Base-by-base conservation (phyloP, 164 flowering plant genomes). In the Platanus orientalis region DNA sequence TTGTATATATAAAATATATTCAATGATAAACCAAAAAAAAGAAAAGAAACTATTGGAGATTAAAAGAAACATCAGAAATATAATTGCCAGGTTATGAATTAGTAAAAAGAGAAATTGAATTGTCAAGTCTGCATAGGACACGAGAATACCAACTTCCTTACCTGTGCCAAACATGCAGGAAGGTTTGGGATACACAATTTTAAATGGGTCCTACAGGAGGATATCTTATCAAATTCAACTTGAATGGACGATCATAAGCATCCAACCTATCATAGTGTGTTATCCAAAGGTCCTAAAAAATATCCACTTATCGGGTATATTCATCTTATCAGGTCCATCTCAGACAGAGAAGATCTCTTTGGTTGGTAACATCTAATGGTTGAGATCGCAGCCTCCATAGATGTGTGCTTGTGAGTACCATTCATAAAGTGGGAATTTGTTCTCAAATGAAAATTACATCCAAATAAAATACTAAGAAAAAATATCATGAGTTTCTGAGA, bases 1-100 rank as follows among this genome's bases (percentile, higher is more conserved):
- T 71, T 69, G 61, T n/a, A n/a, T 60, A 71, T 17, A 27, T 21
- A 62, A 42, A 57, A 14, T 34, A 26, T 19, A 30, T 36, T n/a
- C 3, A 51, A 57, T 36, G 19, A 32, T 20, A 32, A 51, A 23
- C 47, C 5, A 40, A 19, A 26, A n/a, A 11, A 21, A 34, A 21
- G 2, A 19, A 30, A 14, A 28, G n/a, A 29, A 20, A 27, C 36
- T 5, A 11, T 27, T 28, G 14, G 24, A 60, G 3, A 45, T 60
- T 25, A 60, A 10, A 45, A 17, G n/a, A 42, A 20, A 6, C 4
- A 3, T 36, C 12, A 36, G 9, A 36, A 36, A 28, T 0, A 58
- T 1, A 25, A 2, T 7, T 14, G 26, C 6, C 54, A 10, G 23
- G 54, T 10, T 6, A 61, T 2, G 17, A 63, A 26, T 23, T 24